phyloP scores from a whole-genome alignment of 495 filamentous ascomycete genomes.

The Margaritispora aquatica region DNA sequence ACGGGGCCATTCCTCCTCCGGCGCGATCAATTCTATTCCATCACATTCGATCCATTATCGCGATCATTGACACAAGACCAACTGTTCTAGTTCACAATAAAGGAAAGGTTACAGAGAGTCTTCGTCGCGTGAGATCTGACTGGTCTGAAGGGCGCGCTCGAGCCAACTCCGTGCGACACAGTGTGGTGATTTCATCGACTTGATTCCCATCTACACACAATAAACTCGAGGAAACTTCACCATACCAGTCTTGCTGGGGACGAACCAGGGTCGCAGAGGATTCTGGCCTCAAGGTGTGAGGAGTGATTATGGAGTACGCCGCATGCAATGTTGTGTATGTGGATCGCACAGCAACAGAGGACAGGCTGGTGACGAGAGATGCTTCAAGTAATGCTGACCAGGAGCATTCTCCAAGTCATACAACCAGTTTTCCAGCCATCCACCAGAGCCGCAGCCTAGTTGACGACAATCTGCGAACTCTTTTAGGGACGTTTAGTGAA shows the following conservation, averaged over 20 bases:
- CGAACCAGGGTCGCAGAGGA: constrained; percentile 2
- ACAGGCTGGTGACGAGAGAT: constrained; percentile 48
- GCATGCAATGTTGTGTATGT: constrained; percentile 79
- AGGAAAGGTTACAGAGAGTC: constrained; percentile 2
- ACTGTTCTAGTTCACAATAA: neutral
- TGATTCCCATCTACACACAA: neutral
- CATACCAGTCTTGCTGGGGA: constrained; percentile 1
- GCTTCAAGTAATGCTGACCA: constrained; percentile 10
- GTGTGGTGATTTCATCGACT: neutral
- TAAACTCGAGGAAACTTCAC: neutral
- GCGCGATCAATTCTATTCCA: constrained; percentile 7
- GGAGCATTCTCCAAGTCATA: neutral
- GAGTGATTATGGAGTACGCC: constrained; percentile 55
- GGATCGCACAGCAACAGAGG: constrained; percentile 62
- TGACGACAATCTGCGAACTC: constrained; percentile 37
- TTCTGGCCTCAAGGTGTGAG: constrained; percentile 17
- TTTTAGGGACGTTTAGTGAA: constrained; percentile 44
- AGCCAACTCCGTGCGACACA: constrained; percentile 19
- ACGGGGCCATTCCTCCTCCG: constrained; percentile 10
- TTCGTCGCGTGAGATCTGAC: constrained; percentile 7
- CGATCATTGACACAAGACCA: neutral
- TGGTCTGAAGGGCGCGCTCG: constrained; percentile 20
- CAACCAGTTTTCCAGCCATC: constrained; percentile 13
- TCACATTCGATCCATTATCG: constrained; percentile 7
- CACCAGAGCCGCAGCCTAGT: constrained; percentile 20